A percentile compares a stretch with the other conserved stretches of the same genome.
Evolutionary conservation across 495 filamentous ascomycete species (phyloP).

Genomic region (Hyaloscypha hepaticicola): DNA sequence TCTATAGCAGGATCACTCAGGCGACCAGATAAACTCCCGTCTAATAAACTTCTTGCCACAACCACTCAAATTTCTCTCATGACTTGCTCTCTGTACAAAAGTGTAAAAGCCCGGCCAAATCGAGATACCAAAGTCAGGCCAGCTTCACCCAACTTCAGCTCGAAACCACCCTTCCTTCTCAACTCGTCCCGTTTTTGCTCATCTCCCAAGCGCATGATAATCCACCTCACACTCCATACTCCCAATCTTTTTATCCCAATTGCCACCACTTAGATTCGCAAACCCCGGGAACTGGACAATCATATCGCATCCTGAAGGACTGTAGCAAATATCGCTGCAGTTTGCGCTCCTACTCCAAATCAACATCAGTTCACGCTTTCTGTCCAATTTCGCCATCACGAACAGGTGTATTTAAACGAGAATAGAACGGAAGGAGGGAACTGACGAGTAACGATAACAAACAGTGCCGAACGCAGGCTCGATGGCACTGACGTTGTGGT

Average conservation of each 20-base stretch:
- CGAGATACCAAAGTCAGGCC: too few relatives aligned
- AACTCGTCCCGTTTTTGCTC: too few relatives aligned
- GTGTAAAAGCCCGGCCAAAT: too few relatives aligned
- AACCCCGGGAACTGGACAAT: conserved; percentile 5
- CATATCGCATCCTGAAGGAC: conserved; percentile 1
- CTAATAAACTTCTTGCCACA: too few relatives aligned
- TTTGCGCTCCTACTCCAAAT: not conserved
- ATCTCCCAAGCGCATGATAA: not conserved
- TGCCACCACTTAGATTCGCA: not conserved
- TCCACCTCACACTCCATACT: not conserved
- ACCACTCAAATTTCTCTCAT: too few relatives aligned
- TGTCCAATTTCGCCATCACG: not conserved
- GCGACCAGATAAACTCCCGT: too few relatives aligned
- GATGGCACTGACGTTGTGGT: not conserved
- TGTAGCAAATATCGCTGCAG: conserved; percentile 2
- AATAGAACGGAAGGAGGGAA: not conserved
- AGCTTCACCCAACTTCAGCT: too few relatives aligned
- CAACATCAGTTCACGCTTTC: not conserved
- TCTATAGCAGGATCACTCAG: too few relatives aligned
- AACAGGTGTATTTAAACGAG: not conserved
- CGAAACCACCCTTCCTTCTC: too few relatives aligned
- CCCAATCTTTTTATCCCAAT: conserved; percentile 9
- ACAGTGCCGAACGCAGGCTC: conserved; percentile 8
- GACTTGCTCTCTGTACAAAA: too few relatives aligned
- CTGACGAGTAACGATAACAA: not conserved